phyloP scores from a whole-genome alignment of 768 basidiomycete species.

The Calocybe indica region DNA sequence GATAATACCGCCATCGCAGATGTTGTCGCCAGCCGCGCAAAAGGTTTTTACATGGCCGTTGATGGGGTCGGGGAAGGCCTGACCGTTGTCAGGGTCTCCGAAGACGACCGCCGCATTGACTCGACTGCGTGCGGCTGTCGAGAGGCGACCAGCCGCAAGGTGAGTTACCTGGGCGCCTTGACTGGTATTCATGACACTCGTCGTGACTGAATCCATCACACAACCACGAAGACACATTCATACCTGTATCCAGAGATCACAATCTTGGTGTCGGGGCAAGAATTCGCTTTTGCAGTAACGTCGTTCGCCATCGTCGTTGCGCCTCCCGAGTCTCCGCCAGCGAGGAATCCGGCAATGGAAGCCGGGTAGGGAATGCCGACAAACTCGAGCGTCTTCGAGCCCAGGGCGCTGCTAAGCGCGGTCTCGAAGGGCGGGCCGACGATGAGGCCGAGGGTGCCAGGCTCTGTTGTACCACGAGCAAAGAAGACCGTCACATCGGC shows the following conservation, averaged over 20 bases:
- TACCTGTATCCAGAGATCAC: slow-evolving; percentile 30
- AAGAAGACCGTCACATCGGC: slow-evolving; percentile 29
- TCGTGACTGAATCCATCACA: neutral
- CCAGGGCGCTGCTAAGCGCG: slow-evolving; percentile 22
- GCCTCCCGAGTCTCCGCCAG: slow-evolving; percentile 28
- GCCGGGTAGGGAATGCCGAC: slow-evolving; percentile 31
- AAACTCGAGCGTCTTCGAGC: slow-evolving; percentile 24
- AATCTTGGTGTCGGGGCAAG: slow-evolving; percentile 26
- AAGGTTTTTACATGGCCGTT: slow-evolving; percentile 11
- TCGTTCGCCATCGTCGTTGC: slow-evolving; percentile 28
- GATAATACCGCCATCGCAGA: slow-evolving; percentile 13
- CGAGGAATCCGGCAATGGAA: slow-evolving; percentile 26
- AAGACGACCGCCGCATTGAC: slow-evolving; percentile 17
- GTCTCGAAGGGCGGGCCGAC: slow-evolving; percentile 31
- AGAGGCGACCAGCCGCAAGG: slow-evolving; percentile 27
- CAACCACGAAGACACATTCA: slow-evolving; percentile 2
- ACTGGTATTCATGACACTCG: neutral
- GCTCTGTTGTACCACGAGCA: slow-evolving; percentile 30
- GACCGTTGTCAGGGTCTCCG: slow-evolving; percentile 17
- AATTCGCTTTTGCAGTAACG: slow-evolving; percentile 18
- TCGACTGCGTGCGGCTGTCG: slow-evolving; percentile 15
- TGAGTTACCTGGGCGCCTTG: slow-evolving; percentile 33
- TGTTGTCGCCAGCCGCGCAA: slow-evolving; percentile 15
- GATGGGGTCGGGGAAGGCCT: slow-evolving; percentile 13
- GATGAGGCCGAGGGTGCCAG: slow-evolving; percentile 24